Evolutionary conservation across 768 basidiomycete genomes (phyloP), one percentile per base, ranked within the genome.

Genomic region (Asterophora parasitica): DNA sequence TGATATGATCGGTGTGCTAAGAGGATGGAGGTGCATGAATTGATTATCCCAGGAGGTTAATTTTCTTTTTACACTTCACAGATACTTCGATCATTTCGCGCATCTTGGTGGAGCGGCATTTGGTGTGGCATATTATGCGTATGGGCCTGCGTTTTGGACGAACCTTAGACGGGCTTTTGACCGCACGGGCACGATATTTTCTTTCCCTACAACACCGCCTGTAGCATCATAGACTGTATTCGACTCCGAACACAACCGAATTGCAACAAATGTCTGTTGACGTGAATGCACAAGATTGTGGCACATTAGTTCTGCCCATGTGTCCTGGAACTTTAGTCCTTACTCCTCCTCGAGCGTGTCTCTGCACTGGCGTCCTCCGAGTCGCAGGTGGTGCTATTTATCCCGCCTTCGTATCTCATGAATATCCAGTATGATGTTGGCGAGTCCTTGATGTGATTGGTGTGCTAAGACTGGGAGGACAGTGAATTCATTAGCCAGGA

Each of bases 21-120:
- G 91, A 26, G 90, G 93, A 13, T 95, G 93, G 92, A 81, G 73
- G 90, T 92, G 55, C 58, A 84, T 71, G 0, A 40, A 35, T 31
- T n/a, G 7, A 13, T n/a, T 47, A 34, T 32, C 23, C 16, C 13
- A 15, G 13, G 30, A 23, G 19, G 28, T 27, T 48, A 39, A 15
- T 7, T 11, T 44, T 23, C 6, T 44, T 50, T 15, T 19, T 3
- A 46, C 28, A 50, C 52, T 26, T 15, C 43, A 5, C 58, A 88
- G 87, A 58, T 58, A 79, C 36, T 82, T 92, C 53, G 88, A 92
- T 59, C 89, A 96, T 58, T 91, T 81, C 66, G 93, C 91, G 5
- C 93, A 95, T 72, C 72, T 95, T 33, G 90, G 89, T 37, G 93
- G 93, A 19, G 92, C 92, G 8, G 72, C 78, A 0, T 93, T 93